Evolutionary conservation across 2,329 filamentous ascomycete genomes (phyloP).

Genomic region (Ciborinia camelliae): DNA sequence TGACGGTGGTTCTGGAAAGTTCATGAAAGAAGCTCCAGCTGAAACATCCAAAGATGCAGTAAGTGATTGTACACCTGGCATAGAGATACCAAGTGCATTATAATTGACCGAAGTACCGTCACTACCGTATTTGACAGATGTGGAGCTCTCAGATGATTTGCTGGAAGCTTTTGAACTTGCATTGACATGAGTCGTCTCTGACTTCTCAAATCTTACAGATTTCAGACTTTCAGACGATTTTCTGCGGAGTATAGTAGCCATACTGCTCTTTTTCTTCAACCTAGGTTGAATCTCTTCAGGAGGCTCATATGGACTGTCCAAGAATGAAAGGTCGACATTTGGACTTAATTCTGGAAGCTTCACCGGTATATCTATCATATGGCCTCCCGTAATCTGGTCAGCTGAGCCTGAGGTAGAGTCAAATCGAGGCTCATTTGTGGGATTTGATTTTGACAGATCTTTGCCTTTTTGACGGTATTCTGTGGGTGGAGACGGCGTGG

Average conservation of each 20-base stretch:
- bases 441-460: background rate
- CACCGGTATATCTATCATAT: background rate
- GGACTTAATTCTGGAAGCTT: background rate
- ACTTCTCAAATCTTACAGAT: constrained; percentile 6
- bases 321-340: constrained; percentile 9
- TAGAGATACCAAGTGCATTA: constrained; percentile 12
- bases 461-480: background rate
- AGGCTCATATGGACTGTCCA: constrained; percentile 12
- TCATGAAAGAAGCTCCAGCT: background rate
- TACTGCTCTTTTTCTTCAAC: constrained; percentile 1
- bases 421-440: background rate
- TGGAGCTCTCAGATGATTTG: background rate
- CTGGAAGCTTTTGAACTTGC: background rate
- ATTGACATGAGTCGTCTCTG: background rate
- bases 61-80: background rate
- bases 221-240: constrained; percentile 10
- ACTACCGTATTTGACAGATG: background rate
- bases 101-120: background rate
- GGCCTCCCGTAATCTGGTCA: background rate
- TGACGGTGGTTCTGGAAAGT: background rate
- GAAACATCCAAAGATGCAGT: background rate
- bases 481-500: background rate
- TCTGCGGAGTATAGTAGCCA: background rate
- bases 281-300: background rate
- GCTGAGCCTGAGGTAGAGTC: background rate